Percentiles rank a stretch among this genome's conserved stretches.
Evolutionary conservation across 1,284 basidiomycete genomes (phyloP).

Genomic region (Phenoliferia sp.): DNA sequence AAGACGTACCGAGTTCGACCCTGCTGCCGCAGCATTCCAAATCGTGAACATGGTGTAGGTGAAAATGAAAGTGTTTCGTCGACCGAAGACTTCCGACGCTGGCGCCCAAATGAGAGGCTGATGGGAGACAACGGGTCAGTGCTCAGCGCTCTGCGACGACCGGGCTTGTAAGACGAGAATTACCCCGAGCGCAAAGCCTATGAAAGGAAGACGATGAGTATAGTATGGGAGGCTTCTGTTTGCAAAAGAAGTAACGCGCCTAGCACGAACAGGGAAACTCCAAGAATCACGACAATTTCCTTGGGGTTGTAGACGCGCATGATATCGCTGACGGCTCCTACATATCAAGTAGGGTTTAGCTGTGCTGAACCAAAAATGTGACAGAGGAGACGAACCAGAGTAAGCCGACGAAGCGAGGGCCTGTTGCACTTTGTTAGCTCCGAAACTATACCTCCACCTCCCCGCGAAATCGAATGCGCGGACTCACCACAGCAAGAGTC

Average conservation of each 20-base stretch:
- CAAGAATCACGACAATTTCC: neutral
- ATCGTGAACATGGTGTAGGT: neutral
- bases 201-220: neutral
- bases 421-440: neutral
- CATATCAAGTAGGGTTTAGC: neutral
- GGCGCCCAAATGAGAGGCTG: neutral
- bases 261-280: neutral
- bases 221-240: neutral
- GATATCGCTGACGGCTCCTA: neutral
- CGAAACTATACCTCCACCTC: neutral
- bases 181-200: neutral
- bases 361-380: too few species aligned
- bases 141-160: neutral
- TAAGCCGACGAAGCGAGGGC: neutral
- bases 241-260: neutral
- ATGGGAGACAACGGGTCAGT: neutral
- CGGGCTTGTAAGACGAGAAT: neutral
- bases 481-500: neutral
- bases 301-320: neutral
- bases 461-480: neutral
- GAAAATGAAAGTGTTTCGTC: neutral
- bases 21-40: neutral
- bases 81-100: neutral
- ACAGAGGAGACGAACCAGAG: neutral
- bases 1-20: neutral